These are phyloP conservation scores for Phytopythium vexans DNA, from an alignment of 352 stramenopile species.

Conservation along the genomic window DNA sequence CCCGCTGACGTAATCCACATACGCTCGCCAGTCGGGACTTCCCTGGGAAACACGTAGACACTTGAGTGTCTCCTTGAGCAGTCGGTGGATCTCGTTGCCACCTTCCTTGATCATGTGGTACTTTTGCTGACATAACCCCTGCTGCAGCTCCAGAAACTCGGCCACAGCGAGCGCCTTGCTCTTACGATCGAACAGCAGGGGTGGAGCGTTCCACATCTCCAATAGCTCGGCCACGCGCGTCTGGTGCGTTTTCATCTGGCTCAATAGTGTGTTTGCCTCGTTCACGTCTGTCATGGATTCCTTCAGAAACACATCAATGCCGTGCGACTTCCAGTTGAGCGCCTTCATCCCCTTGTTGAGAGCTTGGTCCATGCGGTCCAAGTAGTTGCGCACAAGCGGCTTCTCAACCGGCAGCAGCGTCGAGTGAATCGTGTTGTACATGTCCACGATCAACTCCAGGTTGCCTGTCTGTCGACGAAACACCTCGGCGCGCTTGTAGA, in stretches of 20 bases:
- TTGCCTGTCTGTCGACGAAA: slow-evolving; percentile 91
- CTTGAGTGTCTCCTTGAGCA: slow-evolving; percentile 91
- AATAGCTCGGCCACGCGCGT: slow-evolving; percentile 74
- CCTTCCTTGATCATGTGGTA: slow-evolving; percentile 88
- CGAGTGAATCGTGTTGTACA: slow-evolving; percentile 91
- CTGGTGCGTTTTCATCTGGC: slow-evolving; percentile 87
- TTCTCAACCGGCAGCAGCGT: slow-evolving; percentile 87
- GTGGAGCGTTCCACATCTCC: slow-evolving; percentile 63
- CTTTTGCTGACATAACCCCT: slow-evolving; percentile 64
- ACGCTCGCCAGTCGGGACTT: slow-evolving; percentile 90
- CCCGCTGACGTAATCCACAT: slow-evolving; percentile 90
- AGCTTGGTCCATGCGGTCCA: slow-evolving; percentile 90
- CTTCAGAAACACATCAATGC: slow-evolving; percentile 91
- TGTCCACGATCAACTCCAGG: slow-evolving; percentile 90
- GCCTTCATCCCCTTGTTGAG: slow-evolving; percentile 86
- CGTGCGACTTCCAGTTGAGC: slow-evolving; percentile 93
- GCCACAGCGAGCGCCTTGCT: slow-evolving; percentile 73
- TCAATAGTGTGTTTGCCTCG: slow-evolving; percentile 82
- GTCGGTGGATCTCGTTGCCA: slow-evolving; percentile 79
- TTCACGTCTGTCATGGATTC: slow-evolving; percentile 89
- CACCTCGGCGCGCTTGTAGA: slow-evolving; percentile 90
- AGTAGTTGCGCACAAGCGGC: slow-evolving; percentile 83
- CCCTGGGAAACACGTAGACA: slow-evolving; percentile 87
- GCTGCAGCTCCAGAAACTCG: slow-evolving; percentile 88
- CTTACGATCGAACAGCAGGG: slow-evolving; percentile 85